phyloP scores from a whole-genome alignment of 495 filamentous ascomycete genomes.

The Lasiosphaeris hirsuta region DNA sequence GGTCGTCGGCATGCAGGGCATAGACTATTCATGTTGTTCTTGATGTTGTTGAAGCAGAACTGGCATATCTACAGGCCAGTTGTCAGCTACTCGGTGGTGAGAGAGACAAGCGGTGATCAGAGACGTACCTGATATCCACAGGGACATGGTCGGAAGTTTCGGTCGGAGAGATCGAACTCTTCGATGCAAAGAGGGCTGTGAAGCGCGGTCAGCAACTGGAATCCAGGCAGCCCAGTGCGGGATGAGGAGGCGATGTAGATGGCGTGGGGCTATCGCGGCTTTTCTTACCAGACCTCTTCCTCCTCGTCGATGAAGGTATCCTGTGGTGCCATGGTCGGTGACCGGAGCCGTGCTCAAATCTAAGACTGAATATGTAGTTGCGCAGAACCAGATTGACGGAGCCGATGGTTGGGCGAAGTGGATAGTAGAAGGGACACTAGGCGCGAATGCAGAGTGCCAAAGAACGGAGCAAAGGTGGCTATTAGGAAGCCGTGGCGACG shows the following conservation, averaged over 20 bases:
- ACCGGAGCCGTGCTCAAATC: conserved; percentile 15
- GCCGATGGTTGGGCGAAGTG: conserved; percentile 9
- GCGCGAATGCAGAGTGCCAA: background rate
- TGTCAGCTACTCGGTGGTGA: conserved; percentile 24
- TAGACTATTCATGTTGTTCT: conserved; percentile 87
- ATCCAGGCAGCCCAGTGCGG: too few relatives aligned
- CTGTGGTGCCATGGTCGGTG: conserved; percentile 67
- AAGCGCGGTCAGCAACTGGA: too few relatives aligned
- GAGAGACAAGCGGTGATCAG: background rate
- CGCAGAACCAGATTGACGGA: conserved; percentile 1
- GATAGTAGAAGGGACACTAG: background rate
- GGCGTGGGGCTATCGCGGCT: conserved; percentile 1
- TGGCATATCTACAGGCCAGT: conserved; percentile 75
- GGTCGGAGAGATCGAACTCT: conserved; percentile 95
- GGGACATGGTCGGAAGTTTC: conserved; percentile 95
- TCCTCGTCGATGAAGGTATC: conserved; percentile 98
- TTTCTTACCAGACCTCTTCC: conserved; percentile 79
- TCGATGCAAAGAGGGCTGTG: conserved; percentile 89
- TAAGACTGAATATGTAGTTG: conserved; percentile 9
- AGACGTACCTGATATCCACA: conserved; percentile 90
- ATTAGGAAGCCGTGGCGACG: conserved; percentile 18
- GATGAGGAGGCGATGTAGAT: background rate
- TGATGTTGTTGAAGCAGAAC: conserved; percentile 99
- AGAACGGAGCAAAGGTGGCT: conserved; percentile 7
- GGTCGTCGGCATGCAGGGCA: conserved; percentile 93